A percentile compares a stretch with the other conserved stretches of the same genome.
phyloP scores from a whole-genome alignment of 179 eudicot genomes.

The Heliamphora pulchella region DNA sequence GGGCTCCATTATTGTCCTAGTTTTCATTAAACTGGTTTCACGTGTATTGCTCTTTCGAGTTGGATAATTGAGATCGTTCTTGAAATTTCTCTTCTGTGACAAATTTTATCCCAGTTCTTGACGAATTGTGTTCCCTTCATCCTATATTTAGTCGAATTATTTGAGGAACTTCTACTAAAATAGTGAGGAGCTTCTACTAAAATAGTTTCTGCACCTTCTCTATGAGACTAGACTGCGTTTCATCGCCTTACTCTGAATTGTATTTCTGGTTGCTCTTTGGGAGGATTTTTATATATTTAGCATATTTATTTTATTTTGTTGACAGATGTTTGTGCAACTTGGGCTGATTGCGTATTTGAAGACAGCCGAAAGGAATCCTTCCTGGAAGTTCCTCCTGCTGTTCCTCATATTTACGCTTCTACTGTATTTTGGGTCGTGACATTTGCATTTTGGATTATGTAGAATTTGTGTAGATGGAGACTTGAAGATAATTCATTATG shows the following conservation, averaged over 20 bases:
- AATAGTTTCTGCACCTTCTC: background rate
- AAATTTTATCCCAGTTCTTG: background rate
- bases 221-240: conserved; percentile 1
- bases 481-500: conserved; percentile 31
- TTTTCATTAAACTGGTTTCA: background rate
- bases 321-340: conserved; percentile 37
- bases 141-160: too few species aligned
- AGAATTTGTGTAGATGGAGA: conserved; percentile 22
- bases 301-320: conserved; percentile 9
- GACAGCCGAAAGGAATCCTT: conserved; percentile 34
- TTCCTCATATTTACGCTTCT: conserved; percentile 45
- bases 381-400: conserved; percentile 44
- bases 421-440: conserved; percentile 45
- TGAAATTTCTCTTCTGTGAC: background rate
- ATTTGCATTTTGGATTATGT: conserved; percentile 13
- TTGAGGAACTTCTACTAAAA: too few species aligned
- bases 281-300: conserved; percentile 18
- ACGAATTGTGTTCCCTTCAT: background rate
- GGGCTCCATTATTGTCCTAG: background rate
- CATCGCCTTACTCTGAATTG: conserved; percentile 26
- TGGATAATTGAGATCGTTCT: background rate
- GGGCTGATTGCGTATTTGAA: conserved; percentile 29
- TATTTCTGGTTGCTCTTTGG: conserved; percentile 41
- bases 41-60: background rate
- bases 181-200: background rate